A percentile compares a stretch with the other conserved stretches of the same genome.
Evolutionary conservation across 805 yeast species (phyloP).

Genomic region (Yarrowia sp.): DNA sequence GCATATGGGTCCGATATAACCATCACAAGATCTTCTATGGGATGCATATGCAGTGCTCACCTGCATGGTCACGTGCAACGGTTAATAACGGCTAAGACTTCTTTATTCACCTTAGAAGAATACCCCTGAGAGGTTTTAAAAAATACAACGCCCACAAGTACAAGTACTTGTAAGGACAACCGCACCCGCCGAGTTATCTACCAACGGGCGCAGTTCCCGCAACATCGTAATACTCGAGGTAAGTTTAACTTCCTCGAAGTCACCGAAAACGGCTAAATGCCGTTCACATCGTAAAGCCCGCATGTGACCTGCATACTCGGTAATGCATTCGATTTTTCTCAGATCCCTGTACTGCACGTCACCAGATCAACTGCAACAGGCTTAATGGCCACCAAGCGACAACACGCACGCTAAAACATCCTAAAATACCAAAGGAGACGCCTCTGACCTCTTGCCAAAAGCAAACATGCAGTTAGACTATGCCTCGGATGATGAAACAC

Average conservation of each 20-base stretch:
- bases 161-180: too few species aligned
- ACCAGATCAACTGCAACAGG: background rate
- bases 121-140: too few species aligned
- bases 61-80: background rate
- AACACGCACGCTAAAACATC: background rate
- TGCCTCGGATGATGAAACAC: conserved; percentile 2
- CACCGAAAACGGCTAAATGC: background rate
- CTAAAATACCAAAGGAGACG: background rate
- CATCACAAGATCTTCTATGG: background rate
- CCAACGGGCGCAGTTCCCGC: too few species aligned
- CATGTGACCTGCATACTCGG: conserved; percentile 1
- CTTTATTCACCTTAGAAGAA: too few species aligned
- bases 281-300: background rate
- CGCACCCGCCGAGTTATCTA: too few species aligned
- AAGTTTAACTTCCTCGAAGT: background rate
- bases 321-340: background rate
- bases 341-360: background rate
- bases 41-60: background rate
- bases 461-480: background rate
- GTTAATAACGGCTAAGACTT: background rate
- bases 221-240: background rate
- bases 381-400: background rate
- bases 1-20: background rate
- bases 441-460: background rate
- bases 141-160: too few species aligned